A percentile compares a stretch with the other conserved stretches of the same genome.
Conservation (phyloP, 2,329 filamentous ascomycete genomes). For the Paraphaeosphaeria minitans region DNA sequence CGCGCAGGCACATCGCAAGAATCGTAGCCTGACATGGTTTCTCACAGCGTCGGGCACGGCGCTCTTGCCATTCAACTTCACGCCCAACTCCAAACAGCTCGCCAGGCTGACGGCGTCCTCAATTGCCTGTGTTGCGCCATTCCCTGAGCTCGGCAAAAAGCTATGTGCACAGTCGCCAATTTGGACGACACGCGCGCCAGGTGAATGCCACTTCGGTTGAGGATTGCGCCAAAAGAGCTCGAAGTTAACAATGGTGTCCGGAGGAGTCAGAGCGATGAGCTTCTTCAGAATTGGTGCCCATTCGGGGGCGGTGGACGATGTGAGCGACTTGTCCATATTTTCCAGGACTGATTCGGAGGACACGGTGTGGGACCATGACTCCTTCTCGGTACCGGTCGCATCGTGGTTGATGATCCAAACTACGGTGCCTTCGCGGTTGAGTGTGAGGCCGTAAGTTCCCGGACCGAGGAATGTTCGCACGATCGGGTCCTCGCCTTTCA, state of each 20-base stretch:
- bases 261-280: conserved; percentile 10
- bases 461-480: conserved; percentile 9
- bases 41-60: conserved; percentile 17
- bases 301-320: conserved; percentile 3
- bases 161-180: conserved; percentile 59
- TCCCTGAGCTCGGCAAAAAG: conserved; percentile 56
- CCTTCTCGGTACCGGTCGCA: conserved; percentile 5
- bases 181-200: conserved; percentile 52
- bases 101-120: conserved; percentile 47
- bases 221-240: conserved; percentile 58
- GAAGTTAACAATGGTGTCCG: conserved; percentile 50
- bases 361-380: conserved; percentile 1
- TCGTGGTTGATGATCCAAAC: conserved; percentile 8
- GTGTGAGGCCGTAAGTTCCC: conserved; percentile 5
- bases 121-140: conserved; percentile 57
- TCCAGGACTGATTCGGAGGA: conserved; percentile 2
- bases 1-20: conserved; percentile 15
- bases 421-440: conserved; percentile 1
- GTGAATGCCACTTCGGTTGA: conserved; percentile 54
- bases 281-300: conserved; percentile 10
- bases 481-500: conserved; percentile 6
- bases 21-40: conserved; percentile 28
- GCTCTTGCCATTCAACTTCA: conserved; percentile 1
- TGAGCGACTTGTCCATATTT: conserved; percentile 11
- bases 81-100: conserved; percentile 13